A percentile compares a stretch with the other conserved stretches of the same genome.
These are phyloP conservation scores for Botrytis sinoallii DNA, from an alignment of 2,329 filamentous ascomycete species.

Conservation along the genomic window DNA sequence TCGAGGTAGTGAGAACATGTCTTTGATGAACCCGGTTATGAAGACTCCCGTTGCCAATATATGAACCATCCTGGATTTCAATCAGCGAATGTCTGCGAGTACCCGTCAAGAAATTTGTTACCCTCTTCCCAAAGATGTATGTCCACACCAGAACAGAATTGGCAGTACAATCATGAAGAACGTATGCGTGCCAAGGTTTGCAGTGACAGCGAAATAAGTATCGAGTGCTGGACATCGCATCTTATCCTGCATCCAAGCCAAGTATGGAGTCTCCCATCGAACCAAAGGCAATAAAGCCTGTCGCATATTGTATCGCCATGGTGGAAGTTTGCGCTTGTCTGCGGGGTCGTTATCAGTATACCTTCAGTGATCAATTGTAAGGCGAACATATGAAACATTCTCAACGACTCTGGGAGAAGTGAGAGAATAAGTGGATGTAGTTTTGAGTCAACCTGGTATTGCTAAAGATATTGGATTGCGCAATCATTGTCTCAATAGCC, in stretches of 20 bases:
- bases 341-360: conserved; percentile 20
- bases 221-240: conserved; percentile 82
- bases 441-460: background rate
- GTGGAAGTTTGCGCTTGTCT: conserved; percentile 81
- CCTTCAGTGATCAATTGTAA: background rate
- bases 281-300: conserved; percentile 81
- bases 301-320: conserved; percentile 84
- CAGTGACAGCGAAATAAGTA: conserved; percentile 94
- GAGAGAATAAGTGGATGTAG: background rate
- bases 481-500: background rate
- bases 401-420: background rate
- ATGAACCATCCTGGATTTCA: conserved; percentile 57
- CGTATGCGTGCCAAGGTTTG: conserved; percentile 94
- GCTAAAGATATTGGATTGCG: background rate
- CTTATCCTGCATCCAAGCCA: conserved; percentile 79
- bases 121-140: conserved; percentile 81
- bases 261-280: conserved; percentile 91
- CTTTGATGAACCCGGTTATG: conserved; percentile 90
- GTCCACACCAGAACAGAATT: conserved; percentile 95
- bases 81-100: conserved; percentile 25
- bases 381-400: too few relatives aligned
- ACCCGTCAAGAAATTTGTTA: conserved; percentile 47
- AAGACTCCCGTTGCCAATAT: conserved; percentile 78
- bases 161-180: conserved; percentile 98
- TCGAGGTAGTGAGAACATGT: conserved; percentile 86